These are phyloP conservation scores for Globisporangium cylindrosporum DNA, from an alignment of 352 stramenopile genomes.

Conservation along the genomic window DNA sequence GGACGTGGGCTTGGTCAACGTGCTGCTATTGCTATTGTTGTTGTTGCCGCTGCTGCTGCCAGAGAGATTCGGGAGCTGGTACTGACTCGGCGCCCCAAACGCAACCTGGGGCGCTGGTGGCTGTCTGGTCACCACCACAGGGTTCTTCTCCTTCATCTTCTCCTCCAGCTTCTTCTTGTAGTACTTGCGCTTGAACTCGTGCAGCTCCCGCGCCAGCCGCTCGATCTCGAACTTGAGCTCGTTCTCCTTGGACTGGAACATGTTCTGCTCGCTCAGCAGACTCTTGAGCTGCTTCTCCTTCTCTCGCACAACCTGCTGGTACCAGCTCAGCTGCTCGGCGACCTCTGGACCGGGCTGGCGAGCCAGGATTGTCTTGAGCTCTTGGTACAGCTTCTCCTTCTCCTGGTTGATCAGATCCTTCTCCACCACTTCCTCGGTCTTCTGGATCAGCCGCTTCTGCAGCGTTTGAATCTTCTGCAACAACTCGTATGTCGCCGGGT, in stretches of 20 bases:
- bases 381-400: constrained; percentile 94
- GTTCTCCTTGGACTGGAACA: constrained; percentile 93
- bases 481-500: constrained; percentile 94
- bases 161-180: constrained; percentile 92
- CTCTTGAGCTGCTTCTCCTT: constrained; percentile 97
- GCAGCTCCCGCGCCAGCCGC: constrained; percentile 86
- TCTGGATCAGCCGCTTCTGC: constrained; percentile 93
- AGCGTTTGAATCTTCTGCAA: constrained; percentile 97
- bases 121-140: constrained; percentile 29
- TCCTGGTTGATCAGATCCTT: constrained; percentile 95
- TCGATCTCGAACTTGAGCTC: constrained; percentile 96
- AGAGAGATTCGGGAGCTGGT: constrained; percentile 37
- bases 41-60: constrained; percentile 17
- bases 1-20: constrained; percentile 4
- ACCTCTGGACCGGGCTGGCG: constrained; percentile 93
- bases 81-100: constrained; percentile 8
- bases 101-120: constrained; percentile 2
- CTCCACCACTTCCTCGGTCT: constrained; percentile 94
- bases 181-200: constrained; percentile 95
- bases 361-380: constrained; percentile 93
- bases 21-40: constrained; percentile 19
- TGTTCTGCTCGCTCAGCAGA: constrained; percentile 96
- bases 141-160: constrained; percentile 72
- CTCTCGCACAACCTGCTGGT: constrained; percentile 94
- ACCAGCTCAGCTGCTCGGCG: constrained; percentile 93